Evolutionary conservation across 176 grass and related monocot genomes (phyloP), one percentile per base, ranked within the genome.

Genomic region (Triticum urartu): DNA sequence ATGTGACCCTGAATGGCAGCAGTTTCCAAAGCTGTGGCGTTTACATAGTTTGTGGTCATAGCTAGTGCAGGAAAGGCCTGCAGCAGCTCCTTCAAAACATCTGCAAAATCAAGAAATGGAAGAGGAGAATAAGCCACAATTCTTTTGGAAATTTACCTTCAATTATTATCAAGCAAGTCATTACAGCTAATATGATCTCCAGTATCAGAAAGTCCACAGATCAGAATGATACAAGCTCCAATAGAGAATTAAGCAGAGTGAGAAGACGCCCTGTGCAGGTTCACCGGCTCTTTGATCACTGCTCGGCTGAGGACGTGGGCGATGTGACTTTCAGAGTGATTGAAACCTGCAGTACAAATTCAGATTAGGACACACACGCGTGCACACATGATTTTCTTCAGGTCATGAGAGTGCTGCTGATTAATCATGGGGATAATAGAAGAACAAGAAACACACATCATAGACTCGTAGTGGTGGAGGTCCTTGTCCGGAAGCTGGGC

Each of bases 11-110:
- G 89, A 68, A 81, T 92, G 4, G 93, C 93, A 58, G 95, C 95
- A 64, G 95, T 95, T 40, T 98, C 95, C 68, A 98, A 61, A 62
- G 95, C 91, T 58, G 95, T 98, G 66, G 93, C 93, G 73, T 98
- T 98, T 80, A 95, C 65, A 15, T 84, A 92, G 92, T 79, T 95
- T 89, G 95, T 91, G 22, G 95, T 98, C 88, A 98, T 98, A 38
- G 95, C 88, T 42, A 98, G 88, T 60, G 93, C 88, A 56, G 95
- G 89, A 88, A 94, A 92, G 64, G 39, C 81, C 81, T 90, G 82
- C 86, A 98, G 64, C 64, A 98, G 34, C 69, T 95, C 95, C 78
- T 94, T 98, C 77, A 95, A 69, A 69, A 98, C 88, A 69, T 95
- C 95, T 98, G 86, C 77, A 75, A 79, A 82, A 77, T n/a, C 40